A percentile compares a stretch with the other conserved stretches of the same genome.
These are phyloP conservation scores for Suillus bovinus DNA, from an alignment of 768 basidiomycete species.

Conservation along the genomic window DNA sequence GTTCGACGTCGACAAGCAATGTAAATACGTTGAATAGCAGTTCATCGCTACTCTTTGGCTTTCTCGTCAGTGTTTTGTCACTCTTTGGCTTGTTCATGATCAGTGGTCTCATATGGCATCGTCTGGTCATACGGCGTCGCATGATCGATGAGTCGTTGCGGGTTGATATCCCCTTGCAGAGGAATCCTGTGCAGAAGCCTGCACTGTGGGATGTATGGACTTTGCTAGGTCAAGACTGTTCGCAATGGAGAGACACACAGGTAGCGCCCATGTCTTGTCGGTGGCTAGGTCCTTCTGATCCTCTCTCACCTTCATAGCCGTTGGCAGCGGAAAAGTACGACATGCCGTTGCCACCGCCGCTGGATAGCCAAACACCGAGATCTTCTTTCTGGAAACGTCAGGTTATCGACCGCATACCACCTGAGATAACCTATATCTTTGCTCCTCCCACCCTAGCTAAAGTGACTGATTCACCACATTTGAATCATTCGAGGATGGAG, in stretches of 20 bases:
- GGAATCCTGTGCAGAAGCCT: slow-evolving; percentile 19
- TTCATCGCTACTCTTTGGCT: slow-evolving; percentile 31
- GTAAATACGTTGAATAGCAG: slow-evolving; percentile 4
- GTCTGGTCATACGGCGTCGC: slow-evolving; percentile 31
- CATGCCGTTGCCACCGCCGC: not conserved
- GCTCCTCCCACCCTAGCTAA: slow-evolving; percentile 6
- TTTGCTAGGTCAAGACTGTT: slow-evolving; percentile 8
- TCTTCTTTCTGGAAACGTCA: slow-evolving; percentile 24
- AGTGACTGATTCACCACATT: not conserved
- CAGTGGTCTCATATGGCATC: slow-evolving; percentile 32
- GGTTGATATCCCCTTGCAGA: not conserved
- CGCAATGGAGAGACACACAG: slow-evolving; percentile 20
- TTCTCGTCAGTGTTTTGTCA: slow-evolving; percentile 32
- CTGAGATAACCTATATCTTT: slow-evolving; percentile 31
- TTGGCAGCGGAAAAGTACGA: slow-evolving; percentile 20
- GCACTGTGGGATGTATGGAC: slow-evolving; percentile 25
- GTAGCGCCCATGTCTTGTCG: slow-evolving; percentile 28
- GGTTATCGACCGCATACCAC: slow-evolving; percentile 20
- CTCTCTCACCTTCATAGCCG: slow-evolving; percentile 19
- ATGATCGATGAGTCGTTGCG: slow-evolving; percentile 25
- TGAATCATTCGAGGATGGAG: not conserved
- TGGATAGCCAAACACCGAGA: slow-evolving; percentile 10
- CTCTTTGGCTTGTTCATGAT: slow-evolving; percentile 33
- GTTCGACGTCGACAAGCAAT: not conserved
- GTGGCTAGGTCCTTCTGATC: not conserved